Evolutionary conservation across 73 alveolate genomes (phyloP).

Genomic region (Urostyla sp.): DNA sequence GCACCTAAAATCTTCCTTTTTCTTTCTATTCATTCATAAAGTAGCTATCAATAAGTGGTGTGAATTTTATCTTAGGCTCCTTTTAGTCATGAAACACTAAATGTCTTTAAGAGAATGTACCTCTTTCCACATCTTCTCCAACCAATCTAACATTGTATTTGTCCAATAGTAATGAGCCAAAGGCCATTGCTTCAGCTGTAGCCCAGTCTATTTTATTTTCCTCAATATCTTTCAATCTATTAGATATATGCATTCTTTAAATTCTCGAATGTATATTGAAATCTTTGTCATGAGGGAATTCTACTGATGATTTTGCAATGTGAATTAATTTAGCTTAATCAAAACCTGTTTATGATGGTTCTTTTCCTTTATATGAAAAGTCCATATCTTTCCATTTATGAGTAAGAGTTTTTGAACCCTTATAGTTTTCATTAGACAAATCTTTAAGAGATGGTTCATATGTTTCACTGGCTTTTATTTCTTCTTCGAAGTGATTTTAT

Average conservation of each 20-base stretch:
- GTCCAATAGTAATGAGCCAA: constrained; percentile 82
- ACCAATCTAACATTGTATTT: constrained; percentile 81
- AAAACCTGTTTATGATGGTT: constrained; percentile 66
- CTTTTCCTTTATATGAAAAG: constrained; percentile 70
- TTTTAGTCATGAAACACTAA: constrained; percentile 74
- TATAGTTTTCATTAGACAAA: constrained; percentile 64
- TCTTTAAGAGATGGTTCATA: constrained; percentile 59
- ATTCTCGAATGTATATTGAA: constrained; percentile 77
- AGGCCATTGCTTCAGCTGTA: constrained; percentile 91
- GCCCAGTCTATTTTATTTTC: constrained; percentile 83
- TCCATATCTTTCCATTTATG: constrained; percentile 80
- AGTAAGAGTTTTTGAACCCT: constrained; percentile 77
- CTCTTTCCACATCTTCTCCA: constrained; percentile 89
- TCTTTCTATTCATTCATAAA: constrained; percentile 45
- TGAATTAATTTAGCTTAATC: constrained; percentile 26
- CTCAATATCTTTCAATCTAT: constrained; percentile 62
- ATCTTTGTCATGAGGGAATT: constrained; percentile 59
- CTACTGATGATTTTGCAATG: constrained; percentile 77
- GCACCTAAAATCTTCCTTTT: constrained; percentile 59
- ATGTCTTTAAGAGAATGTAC: constrained; percentile 89
- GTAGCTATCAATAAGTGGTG: constrained; percentile 60
- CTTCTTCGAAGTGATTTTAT: constrained; percentile 69
- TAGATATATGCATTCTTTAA: constrained; percentile 70
- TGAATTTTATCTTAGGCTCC: constrained; percentile 42
- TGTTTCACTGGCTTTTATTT: constrained; percentile 68